phyloP scores from a whole-genome alignment of 2,329 filamentous ascomycete genomes.

The Chlorencoelia australis region DNA sequence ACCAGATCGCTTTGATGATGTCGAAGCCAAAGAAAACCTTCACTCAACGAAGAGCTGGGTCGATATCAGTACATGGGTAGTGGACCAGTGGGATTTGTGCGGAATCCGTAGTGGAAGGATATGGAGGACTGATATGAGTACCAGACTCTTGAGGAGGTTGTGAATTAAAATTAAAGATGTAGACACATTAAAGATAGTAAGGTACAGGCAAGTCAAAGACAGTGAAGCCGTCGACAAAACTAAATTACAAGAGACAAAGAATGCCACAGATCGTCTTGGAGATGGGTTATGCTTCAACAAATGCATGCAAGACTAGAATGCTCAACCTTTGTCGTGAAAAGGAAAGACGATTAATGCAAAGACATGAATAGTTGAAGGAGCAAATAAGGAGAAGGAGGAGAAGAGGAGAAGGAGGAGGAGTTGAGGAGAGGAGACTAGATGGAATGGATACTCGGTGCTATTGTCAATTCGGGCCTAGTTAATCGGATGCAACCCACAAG shows the following conservation, averaged over 20 bases:
- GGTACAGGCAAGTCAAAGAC: slow-evolving; percentile 21
- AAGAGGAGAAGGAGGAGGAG: slow-evolving; percentile 5
- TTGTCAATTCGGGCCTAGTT: too few relatives aligned
- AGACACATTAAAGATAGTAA: slow-evolving; percentile 8
- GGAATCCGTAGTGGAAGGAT: too few relatives aligned
- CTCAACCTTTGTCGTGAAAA: not conserved
- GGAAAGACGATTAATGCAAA: not conserved
- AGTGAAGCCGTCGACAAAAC: slow-evolving; percentile 23
- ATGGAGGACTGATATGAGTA: slow-evolving; percentile 11
- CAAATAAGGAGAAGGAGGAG: slow-evolving; percentile 3
- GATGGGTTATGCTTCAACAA: not conserved
- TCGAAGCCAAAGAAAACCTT: too few relatives aligned
- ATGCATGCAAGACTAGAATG: not conserved
- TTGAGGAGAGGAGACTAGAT: slow-evolving; percentile 1
- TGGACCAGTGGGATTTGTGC: too few relatives aligned
- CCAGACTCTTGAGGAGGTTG: slow-evolving; percentile 15
- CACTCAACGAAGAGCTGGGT: too few relatives aligned
- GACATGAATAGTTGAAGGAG: not conserved
- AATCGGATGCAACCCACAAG: too few relatives aligned
- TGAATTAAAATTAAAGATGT: slow-evolving; percentile 20
- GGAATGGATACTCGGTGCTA: too few relatives aligned
- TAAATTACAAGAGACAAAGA: slow-evolving; percentile 1
- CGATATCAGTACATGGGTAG: too few relatives aligned
- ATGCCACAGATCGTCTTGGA: slow-evolving; percentile 1
- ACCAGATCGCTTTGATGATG: too few relatives aligned